A percentile compares a stretch with the other conserved stretches of the same genome.
Conservation (phyloP, 116 monocot genomes). For the Dioscorea cayenensis region DNA sequence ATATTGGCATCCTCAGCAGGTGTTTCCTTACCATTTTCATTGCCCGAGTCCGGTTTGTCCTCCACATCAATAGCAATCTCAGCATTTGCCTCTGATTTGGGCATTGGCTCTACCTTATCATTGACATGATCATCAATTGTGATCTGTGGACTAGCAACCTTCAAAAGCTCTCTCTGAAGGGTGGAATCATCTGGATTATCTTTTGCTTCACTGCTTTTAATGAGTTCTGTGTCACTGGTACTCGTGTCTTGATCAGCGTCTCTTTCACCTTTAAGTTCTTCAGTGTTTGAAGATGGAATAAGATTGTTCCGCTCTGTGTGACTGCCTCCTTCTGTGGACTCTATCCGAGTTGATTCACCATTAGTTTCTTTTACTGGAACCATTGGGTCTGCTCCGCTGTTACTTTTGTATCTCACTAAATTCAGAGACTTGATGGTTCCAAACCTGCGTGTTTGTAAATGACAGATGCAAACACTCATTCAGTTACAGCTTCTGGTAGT, state of each 20-base stretch:
- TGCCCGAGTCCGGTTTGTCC: not conserved
- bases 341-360: not conserved
- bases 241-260: conserved; percentile 2
- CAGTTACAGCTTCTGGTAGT: not conserved
- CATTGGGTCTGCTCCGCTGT: not conserved
- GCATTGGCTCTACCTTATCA: conserved; percentile 6
- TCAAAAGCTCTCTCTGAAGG: not conserved
- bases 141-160: not conserved
- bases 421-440: conserved; percentile 84
- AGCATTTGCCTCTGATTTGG: not conserved
- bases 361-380: conserved; percentile 15
- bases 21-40: not conserved
- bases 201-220: conserved; percentile 5
- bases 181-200: not conserved
- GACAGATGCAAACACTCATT: not conserved
- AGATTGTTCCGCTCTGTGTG: conserved; percentile 10
- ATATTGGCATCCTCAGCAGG: not conserved
- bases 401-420: conserved; percentile 24
- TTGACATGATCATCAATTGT: not conserved
- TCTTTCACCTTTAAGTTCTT: conserved; percentile 9
- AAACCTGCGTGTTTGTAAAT: conserved; percentile 49
- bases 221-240: not conserved
- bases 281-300: not conserved
- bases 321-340: conserved; percentile 9
- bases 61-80: not conserved